Percentiles rank a stretch among this genome's conserved stretches.
These are phyloP conservation scores for Hanseniaspora pseudoguilliermondii DNA, from an alignment of 805 yeast species.

Conservation along the genomic window DNA sequence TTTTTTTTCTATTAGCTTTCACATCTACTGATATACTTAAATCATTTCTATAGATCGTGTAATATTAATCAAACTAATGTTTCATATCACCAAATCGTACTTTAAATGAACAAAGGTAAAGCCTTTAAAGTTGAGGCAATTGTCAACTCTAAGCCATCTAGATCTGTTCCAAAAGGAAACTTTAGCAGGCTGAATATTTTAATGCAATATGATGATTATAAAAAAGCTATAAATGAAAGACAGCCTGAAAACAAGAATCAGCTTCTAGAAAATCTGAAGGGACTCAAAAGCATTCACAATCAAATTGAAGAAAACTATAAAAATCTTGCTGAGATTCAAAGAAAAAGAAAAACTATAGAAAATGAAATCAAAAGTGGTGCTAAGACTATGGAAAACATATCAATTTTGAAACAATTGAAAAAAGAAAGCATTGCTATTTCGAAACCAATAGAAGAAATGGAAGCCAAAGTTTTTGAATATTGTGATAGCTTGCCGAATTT, in stretches of 20 bases:
- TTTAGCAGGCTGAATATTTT: slow-evolving; percentile 22
- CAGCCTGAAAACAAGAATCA: slow-evolving; percentile 20
- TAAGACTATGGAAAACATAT: slow-evolving; percentile 13
- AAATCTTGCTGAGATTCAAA: slow-evolving; percentile 23
- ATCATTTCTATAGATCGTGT: too few relatives aligned
- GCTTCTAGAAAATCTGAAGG: slow-evolving; percentile 20
- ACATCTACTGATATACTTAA: neutral
- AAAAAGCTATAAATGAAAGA: slow-evolving; percentile 22
- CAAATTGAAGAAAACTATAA: slow-evolving; percentile 17
- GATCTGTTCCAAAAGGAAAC: slow-evolving; percentile 17
- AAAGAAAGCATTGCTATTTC: slow-evolving; percentile 19
- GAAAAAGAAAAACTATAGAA: slow-evolving; percentile 24
- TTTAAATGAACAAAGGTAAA: neutral
- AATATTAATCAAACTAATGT: too few relatives aligned
- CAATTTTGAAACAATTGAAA: slow-evolving; percentile 21
- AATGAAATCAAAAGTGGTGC: slow-evolving; percentile 19
- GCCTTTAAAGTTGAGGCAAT: neutral
- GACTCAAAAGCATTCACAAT: slow-evolving; percentile 23
- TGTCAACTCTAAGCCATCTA: neutral
- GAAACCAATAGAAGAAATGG: slow-evolving; percentile 20
- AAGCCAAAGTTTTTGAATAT: slow-evolving; percentile 28
- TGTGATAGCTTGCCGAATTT: slow-evolving; percentile 53
- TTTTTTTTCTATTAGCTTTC: too few relatives aligned
- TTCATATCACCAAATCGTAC: neutral
- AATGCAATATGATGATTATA: slow-evolving; percentile 16